Percentiles rank a stretch among this genome's conserved stretches.
These are phyloP conservation scores for Pichia inconspicua DNA, from an alignment of 1,139 yeast genomes.

Conservation along the genomic window DNA sequence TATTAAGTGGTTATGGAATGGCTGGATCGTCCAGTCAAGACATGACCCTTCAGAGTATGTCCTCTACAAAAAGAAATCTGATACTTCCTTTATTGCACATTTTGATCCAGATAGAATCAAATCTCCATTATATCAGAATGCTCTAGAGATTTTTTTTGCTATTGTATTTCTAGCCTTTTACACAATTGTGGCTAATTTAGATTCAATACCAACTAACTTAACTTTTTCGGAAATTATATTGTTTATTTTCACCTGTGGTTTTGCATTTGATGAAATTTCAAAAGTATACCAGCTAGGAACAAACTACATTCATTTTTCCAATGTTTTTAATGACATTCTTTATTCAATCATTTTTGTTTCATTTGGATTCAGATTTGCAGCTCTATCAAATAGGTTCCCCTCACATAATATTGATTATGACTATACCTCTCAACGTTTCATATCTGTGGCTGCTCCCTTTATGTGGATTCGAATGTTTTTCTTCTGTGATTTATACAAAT, in stretches of 20 bases:
- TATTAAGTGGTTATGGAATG: conserved; percentile 86
- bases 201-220: conserved; percentile 19
- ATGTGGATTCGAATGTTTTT: conserved; percentile 78
- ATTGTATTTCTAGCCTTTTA: conserved; percentile 55
- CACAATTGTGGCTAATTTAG: conserved; percentile 57
- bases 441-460: conserved; percentile 79
- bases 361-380: conserved; percentile 47
- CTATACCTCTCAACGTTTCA: conserved; percentile 58
- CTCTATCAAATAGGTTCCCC: conserved; percentile 32
- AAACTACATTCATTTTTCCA: conserved; percentile 71
- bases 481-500: conserved; percentile 69
- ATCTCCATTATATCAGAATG: conserved; percentile 77
- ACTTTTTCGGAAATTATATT: conserved; percentile 47
- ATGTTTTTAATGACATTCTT: conserved; percentile 66
- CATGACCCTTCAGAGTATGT: conserved; percentile 63
- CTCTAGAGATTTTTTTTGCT: conserved; percentile 60
- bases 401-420: conserved; percentile 33
- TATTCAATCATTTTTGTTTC: conserved; percentile 49
- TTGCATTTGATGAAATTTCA: conserved; percentile 55
- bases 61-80: conserved; percentile 52
- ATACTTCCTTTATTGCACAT: conserved; percentile 52
- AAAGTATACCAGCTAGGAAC: conserved; percentile 74
- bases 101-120: conserved; percentile 78
- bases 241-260: conserved; percentile 61
- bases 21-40: conserved; percentile 82